phyloP scores from a whole-genome alignment of 2,329 filamentous ascomycete genomes.

The Sporothrix sp. region DNA sequence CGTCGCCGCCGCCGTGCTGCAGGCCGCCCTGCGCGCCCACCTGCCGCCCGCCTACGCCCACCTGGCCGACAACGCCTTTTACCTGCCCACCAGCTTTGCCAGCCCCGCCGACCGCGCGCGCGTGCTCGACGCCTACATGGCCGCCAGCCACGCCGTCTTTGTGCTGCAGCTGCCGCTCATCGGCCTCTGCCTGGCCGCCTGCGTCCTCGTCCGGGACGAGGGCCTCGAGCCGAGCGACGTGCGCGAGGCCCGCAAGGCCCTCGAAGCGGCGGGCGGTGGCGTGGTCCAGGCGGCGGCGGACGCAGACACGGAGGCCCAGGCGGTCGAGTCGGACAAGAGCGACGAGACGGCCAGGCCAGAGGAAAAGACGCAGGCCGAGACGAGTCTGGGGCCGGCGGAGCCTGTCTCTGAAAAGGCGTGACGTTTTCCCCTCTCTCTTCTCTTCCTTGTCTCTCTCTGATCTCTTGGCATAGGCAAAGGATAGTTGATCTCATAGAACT shows the following conservation, averaged over 20 bases:
- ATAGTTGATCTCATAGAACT: no score
- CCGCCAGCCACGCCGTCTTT: conserved; percentile 46
- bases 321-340: neutral
- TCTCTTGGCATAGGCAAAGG: no score
- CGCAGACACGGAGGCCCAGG: neutral
- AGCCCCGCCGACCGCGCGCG: conserved; percentile 11
- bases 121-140: conserved; percentile 20
- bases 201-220: conserved; percentile 40
- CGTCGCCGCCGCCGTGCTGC: conserved; percentile 24
- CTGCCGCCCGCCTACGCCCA: conserved; percentile 13
- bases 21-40: conserved; percentile 21
- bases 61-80: conserved; percentile 23
- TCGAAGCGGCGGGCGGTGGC: neutral
- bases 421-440: no score
- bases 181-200: conserved; percentile 39
- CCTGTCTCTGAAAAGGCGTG: neutral
- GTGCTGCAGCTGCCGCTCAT: conserved; percentile 46
- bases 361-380: neutral
- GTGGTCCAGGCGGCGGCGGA: neutral
- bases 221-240: conserved; percentile 30
- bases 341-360: neutral
- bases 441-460: no score
- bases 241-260: conserved; percentile 6
- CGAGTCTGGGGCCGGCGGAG: neutral
- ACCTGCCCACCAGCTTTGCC: conserved; percentile 21